phyloP scores from a whole-genome alignment of 2,329 filamentous ascomycete species.

The Cladosporium colombiae region DNA sequence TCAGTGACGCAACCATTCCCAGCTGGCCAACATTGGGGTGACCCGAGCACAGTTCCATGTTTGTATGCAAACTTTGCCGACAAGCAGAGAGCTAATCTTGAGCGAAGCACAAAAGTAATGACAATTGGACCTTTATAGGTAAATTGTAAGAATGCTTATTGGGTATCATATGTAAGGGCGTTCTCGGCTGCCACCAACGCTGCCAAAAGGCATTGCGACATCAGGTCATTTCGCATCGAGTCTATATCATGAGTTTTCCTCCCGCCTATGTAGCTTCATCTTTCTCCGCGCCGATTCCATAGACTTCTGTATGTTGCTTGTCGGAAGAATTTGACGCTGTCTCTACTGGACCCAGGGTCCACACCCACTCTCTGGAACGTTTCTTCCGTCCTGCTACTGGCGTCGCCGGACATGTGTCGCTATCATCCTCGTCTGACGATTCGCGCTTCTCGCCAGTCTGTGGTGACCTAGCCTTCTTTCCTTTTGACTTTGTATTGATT shows the following conservation, averaged over 20 bases:
- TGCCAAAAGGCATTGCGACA: slow-evolving; percentile 1
- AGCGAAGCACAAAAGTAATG: background rate
- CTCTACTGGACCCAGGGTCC: slow-evolving; percentile 53
- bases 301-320: background rate
- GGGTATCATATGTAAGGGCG: slow-evolving; percentile 8
- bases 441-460: slow-evolving; percentile 45
- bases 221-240: slow-evolving; percentile 9
- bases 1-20: slow-evolving; percentile 10
- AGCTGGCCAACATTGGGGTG: background rate
- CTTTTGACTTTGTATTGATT: slow-evolving; percentile 1
- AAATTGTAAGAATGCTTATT: slow-evolving; percentile 6
- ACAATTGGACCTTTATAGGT: background rate
- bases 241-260: background rate
- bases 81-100: background rate
- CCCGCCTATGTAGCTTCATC: background rate
- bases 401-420: slow-evolving; percentile 52
- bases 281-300: slow-evolving; percentile 11
- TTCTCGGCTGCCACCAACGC: background rate
- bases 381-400: slow-evolving; percentile 56
- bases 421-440: slow-evolving; percentile 51
- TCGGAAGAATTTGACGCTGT: background rate
- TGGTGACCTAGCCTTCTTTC: slow-evolving; percentile 20
- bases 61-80: background rate
- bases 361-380: slow-evolving; percentile 57
- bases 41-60: background rate